Evolutionary conservation across 2,329 filamentous ascomycete genomes (phyloP).

Genomic region (Zymoseptoria pseudotritici): DNA sequence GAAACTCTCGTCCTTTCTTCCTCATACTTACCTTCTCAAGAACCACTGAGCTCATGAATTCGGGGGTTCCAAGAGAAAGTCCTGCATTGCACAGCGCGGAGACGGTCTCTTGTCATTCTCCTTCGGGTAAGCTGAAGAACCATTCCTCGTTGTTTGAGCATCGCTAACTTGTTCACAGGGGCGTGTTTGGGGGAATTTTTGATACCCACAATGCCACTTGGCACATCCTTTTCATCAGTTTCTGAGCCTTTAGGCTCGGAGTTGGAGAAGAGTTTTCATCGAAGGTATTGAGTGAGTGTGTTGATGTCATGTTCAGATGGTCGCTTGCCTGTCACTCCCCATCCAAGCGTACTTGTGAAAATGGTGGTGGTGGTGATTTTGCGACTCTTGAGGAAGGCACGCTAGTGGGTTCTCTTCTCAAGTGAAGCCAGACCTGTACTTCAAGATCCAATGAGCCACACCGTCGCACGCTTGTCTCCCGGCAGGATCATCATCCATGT

Average conservation of each 20-base stretch:
- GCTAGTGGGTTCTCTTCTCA: background rate
- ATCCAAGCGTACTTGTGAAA: background rate
- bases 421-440: background rate
- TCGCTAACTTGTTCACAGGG: constrained; percentile 2
- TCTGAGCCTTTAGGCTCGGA: background rate
- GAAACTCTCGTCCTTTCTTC: background rate
- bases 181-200: constrained; percentile 24
- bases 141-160: no score
- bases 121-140: constrained; percentile 16
- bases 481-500: background rate
- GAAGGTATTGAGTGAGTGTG: background rate
- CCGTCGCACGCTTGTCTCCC: background rate
- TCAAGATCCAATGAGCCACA: background rate
- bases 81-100: constrained; percentile 33
- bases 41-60: constrained; percentile 24
- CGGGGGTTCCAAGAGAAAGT: constrained; percentile 21
- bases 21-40: constrained; percentile 26
- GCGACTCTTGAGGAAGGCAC: no score
- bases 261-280: background rate
- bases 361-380: background rate
- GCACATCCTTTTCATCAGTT: constrained; percentile 3
- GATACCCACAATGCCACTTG: constrained; percentile 5
- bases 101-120: constrained; percentile 12
- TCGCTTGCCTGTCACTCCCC: background rate
- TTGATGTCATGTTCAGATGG: background rate